Evolutionary conservation across 768 basidiomycete species (phyloP).

Genomic region (Dioszegia aurantiaca): DNA sequence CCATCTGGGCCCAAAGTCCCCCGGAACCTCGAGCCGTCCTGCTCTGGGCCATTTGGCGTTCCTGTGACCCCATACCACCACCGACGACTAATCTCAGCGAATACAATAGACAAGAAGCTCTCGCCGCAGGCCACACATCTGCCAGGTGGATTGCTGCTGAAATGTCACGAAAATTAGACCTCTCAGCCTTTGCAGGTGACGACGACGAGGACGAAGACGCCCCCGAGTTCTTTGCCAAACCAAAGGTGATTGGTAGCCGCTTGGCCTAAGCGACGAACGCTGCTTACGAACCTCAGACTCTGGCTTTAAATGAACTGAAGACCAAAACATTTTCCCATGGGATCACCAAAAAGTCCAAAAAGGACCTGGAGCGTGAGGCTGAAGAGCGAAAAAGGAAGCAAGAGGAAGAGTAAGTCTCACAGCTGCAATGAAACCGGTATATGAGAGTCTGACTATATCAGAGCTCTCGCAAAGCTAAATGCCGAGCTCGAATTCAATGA

Average conservation of each 20-base stretch:
- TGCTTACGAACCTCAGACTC: conserved; percentile 22
- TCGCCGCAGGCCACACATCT: not conserved
- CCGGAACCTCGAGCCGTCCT: conserved; percentile 27
- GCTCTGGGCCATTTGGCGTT: too few relatives aligned
- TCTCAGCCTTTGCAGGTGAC: conserved; percentile 49
- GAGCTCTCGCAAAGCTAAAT: conserved; percentile 45
- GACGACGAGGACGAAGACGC: conserved; percentile 48
- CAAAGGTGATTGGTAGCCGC: conserved; percentile 32
- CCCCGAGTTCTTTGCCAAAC: conserved; percentile 15
- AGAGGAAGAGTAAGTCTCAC: conserved; percentile 45
- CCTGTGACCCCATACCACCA: too few relatives aligned
- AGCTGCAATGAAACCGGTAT: too few relatives aligned
- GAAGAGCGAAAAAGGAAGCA: conserved; percentile 77
- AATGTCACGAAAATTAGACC: conserved; percentile 48
- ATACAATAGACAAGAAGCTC: too few relatives aligned
- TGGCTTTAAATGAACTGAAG: conserved; percentile 74
- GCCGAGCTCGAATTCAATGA: conserved; percentile 51
- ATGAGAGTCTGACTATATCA: conserved; percentile 14
- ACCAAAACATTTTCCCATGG: conserved; percentile 77
- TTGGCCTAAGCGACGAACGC: not conserved
- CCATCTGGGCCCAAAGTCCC: conserved; percentile 2
- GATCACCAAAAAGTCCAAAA: conserved; percentile 80
- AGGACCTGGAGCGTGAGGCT: conserved; percentile 88
- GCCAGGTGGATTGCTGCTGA: not conserved
- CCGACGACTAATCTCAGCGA: too few relatives aligned